Base-by-base conservation (phyloP, 345 rosid species). In the Angophora floribunda region DNA sequence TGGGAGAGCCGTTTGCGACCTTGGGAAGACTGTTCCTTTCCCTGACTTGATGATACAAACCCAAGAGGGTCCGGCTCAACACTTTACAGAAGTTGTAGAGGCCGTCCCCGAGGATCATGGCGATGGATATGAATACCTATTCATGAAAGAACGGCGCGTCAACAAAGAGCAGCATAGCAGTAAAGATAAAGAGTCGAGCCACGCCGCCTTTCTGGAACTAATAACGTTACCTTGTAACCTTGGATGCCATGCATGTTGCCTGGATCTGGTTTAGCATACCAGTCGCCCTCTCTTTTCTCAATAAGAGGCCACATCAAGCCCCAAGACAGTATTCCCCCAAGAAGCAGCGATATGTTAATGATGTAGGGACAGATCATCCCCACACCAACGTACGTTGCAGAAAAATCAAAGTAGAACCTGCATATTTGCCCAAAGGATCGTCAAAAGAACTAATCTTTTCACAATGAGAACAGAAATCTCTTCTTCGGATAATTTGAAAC, bases 291-390 rank as follows among this genome's bases (percentile, higher is more conserved):
- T 89, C 86, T 92, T 10, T 90, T 89, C 88, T 93, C 95, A 59
- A 95, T 96, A 47, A 96, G 94, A 90, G 99, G 99, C 97, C 98
- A 96, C 95, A 95, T 95, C 44, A 96, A 50, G 45, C 96, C 98
- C 98, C 98, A 96, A 36, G 99, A 96, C 80, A 96, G 94, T 16
- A 95, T 90, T 55, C 94, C 98, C 75, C 99, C 97, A 67, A 95
- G 78, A 52, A 95, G 92, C 61, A 95, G 87, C n/a, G 98, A 96
- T 85, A 95, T 32, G 91, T 96, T 95, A 44, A 95, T 88, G 65
- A 96, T 91, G 91, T 95, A 94, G 51, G 96, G 97, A 75, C 97
- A 96, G 79, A 96, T 95, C 99, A 97, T 97, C 86, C 99, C 99
- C 21, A 95, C 98, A 82, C 99, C 98, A 85, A 97, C 95, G 82